phyloP scores from a whole-genome alignment of 2,329 filamentous ascomycete species.

The Tolypocladium pustulatum region DNA sequence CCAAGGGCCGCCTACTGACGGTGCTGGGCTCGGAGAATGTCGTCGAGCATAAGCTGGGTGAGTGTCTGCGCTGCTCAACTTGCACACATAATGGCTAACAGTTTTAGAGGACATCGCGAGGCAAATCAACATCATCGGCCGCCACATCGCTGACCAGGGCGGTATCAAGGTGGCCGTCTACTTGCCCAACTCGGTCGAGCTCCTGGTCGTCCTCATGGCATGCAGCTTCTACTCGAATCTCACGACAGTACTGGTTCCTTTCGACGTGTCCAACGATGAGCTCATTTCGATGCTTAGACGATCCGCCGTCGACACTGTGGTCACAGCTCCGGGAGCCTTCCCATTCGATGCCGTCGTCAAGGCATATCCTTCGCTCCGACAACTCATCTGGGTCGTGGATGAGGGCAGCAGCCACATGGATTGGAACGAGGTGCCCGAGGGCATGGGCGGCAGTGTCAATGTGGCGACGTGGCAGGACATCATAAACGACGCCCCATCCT shows the following conservation, averaged over 20 bases:
- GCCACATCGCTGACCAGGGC: slow-evolving; percentile 60
- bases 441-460: slow-evolving; percentile 62
- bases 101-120: slow-evolving; percentile 57
- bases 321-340: slow-evolving; percentile 79
- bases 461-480: slow-evolving; percentile 93
- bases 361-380: slow-evolving; percentile 58
- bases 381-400: slow-evolving; percentile 88
- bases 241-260: slow-evolving; percentile 76
- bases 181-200: slow-evolving; percentile 85
- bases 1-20: slow-evolving; percentile 64
- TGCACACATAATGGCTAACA: slow-evolving; percentile 4
- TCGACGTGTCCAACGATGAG: slow-evolving; percentile 59
- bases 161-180: slow-evolving; percentile 77
- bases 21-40: slow-evolving; percentile 68
- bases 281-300: slow-evolving; percentile 63
- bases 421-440: slow-evolving; percentile 81
- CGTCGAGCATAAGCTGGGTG: slow-evolving; percentile 59
- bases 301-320: slow-evolving; percentile 67
- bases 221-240: slow-evolving; percentile 77
- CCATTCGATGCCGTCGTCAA: slow-evolving; percentile 65
- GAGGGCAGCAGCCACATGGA: slow-evolving; percentile 86
- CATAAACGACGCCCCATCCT: slow-evolving; percentile 55
- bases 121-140: slow-evolving; percentile 81
- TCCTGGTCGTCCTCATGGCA: slow-evolving; percentile 73
- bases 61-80: neutral